A percentile compares a stretch with the other conserved stretches of the same genome.
Evolutionary conservation across 371 early-diverging fungal species (phyloP).

Genomic region (Lichtheimia ramosa): DNA sequence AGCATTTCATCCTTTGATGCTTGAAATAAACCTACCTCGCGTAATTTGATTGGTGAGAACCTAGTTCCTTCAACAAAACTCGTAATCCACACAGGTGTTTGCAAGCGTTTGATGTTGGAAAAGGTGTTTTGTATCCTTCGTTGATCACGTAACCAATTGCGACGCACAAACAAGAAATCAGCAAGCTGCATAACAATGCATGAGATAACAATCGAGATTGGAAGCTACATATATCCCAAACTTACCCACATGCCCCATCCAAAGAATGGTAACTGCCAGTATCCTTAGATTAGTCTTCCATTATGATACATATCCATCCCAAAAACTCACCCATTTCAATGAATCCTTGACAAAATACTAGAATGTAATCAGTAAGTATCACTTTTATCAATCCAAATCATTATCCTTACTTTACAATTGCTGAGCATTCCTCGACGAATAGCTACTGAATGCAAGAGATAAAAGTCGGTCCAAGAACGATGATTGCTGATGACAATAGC

Average conservation of each 20-base stretch:
- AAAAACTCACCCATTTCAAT: slow-evolving; percentile 58
- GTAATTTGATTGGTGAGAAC: slow-evolving; percentile 57
- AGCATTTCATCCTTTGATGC: not conserved
- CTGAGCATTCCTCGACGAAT: slow-evolving; percentile 61
- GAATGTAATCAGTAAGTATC: not conserved
- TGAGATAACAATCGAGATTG: not conserved
- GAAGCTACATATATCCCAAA: too few relatives aligned
- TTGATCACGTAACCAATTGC: slow-evolving; percentile 71
- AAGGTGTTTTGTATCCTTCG: slow-evolving; percentile 62
- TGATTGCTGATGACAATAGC: slow-evolving; percentile 70
- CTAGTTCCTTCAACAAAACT: slow-evolving; percentile 76
- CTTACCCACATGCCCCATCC: slow-evolving; percentile 67
- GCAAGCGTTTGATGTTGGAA: slow-evolving; percentile 48
- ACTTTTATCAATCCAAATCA: not conserved
- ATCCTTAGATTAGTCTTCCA: not conserved
- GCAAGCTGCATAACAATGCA: slow-evolving; percentile 44
- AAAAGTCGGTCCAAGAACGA: slow-evolving; percentile 65
- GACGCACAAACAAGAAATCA: slow-evolving; percentile 69
- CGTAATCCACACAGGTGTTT: slow-evolving; percentile 75
- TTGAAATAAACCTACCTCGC: slow-evolving; percentile 36
- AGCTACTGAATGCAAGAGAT: slow-evolving; percentile 66
- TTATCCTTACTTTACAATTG: slow-evolving; percentile 57
- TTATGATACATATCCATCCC: not conserved
- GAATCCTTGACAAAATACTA: slow-evolving; percentile 80
- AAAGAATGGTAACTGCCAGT: slow-evolving; percentile 53